These are phyloP conservation scores for Cynanchum wilfordii DNA, from an alignment of 257 asterid genomes.

Conservation along the genomic window DNA sequence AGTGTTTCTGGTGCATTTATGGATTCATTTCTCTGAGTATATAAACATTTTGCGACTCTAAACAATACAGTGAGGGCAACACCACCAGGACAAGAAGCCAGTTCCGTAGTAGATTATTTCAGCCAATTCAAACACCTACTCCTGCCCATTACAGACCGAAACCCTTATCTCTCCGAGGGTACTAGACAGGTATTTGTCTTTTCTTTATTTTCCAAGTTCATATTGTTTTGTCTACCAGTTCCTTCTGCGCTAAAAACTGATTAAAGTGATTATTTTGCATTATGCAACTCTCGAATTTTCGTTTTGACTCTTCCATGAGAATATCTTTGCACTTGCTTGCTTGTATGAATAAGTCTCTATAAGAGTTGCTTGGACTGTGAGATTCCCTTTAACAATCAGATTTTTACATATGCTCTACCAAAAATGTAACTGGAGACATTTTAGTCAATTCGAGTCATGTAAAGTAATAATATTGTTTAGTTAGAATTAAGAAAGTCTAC, in stretches of 20 bases:
- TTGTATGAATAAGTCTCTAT: not conserved
- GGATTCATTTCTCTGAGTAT: not conserved
- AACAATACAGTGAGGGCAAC: slow-evolving; percentile 46
- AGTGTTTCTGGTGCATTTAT: not conserved
- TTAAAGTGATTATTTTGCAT: not conserved
- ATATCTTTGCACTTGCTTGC: not conserved
- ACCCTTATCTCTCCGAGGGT: slow-evolving; percentile 90
- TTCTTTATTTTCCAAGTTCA: not conserved
- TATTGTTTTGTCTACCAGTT: not conserved
- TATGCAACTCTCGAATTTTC: not conserved
- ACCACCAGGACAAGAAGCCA: slow-evolving; percentile 45
- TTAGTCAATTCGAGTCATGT: not conserved
- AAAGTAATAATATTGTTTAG: not conserved
- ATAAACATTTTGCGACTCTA: slow-evolving; percentile 4
- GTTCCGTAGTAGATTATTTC: slow-evolving; percentile 48
- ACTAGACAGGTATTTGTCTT: slow-evolving; percentile 64
- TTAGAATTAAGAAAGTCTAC: not conserved
- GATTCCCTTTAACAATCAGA: not conserved
- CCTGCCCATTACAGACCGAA: slow-evolving; percentile 82
- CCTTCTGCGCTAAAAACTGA: not conserved
- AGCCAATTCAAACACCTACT: slow-evolving; percentile 78
- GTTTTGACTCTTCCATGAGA: not conserved
- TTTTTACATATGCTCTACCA: not conserved
- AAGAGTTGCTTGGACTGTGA: not conserved
- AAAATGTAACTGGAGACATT: not conserved